Evolutionary conservation across 2,329 filamentous ascomycete species (phyloP), one percentile per base, ranked within the genome.

Genomic region (Aschersonia sp.): DNA sequence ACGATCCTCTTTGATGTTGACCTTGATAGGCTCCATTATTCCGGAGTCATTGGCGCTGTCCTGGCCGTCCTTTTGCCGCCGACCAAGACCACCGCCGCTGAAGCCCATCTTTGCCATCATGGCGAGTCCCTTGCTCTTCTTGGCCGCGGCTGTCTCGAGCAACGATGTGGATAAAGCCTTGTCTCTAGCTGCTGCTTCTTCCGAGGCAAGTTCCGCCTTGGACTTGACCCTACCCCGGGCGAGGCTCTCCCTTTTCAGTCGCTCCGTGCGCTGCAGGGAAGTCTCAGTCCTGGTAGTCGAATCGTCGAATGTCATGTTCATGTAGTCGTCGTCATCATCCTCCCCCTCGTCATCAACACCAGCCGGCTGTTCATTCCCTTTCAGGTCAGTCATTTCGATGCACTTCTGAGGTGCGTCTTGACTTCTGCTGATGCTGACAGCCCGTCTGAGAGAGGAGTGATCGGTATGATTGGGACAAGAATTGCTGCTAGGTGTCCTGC

Each of bases 31-130:
- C 61, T 94, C 86, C 3, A 77, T 55, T 30, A 61, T 53, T 6
- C 55, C 62, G 57, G 51, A 44, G 35, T 12, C 35, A 7, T 38
- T 7, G 12, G 7, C 35, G 7, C 35, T 7, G 4, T 12, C 35
- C 35, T 2, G 35, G 3, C 35, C 35, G 7, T 4, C 35, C 12
- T 38, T 12, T 55, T 76, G 79, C 52, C 61, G 61, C 48, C 63
- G 67, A 1, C 92, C 92, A 3, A 97, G 70, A 0, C 80, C 75
- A 38, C 78, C 80, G 30, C 89, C 89, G 50, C 80, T 83, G 68
- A 94, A 98, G 1, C 92, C 92, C 74, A 98, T 86, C 65, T 87
- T 91, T 29, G 87, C 84, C 89, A 98, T 95, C 88, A 98, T 96
- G 54, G 86, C 80, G 52, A 94, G 79, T 1, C 91, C 92, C 61